Evolutionary conservation across 768 basidiomycete genomes (phyloP).

Genomic region (Austroboletus eburneus): DNA sequence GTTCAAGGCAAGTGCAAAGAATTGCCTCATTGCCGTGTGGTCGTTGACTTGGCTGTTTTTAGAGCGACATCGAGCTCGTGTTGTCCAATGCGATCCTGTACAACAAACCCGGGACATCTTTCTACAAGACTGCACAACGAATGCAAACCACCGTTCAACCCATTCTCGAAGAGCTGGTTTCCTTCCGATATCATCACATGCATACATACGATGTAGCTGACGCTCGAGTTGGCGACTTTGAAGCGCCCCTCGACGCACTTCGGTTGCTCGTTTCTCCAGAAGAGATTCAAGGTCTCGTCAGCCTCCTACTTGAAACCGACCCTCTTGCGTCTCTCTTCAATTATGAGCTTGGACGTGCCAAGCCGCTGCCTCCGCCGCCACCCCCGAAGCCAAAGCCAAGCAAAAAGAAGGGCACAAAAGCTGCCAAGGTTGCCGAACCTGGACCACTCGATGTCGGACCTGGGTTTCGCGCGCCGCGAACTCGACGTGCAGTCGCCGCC

Average conservation of each 20-base stretch:
- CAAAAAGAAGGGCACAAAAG: constrained; percentile 36
- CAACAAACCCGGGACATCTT: constrained; percentile 69
- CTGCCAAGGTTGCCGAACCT: constrained; percentile 17
- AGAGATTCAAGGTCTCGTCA: constrained; percentile 47
- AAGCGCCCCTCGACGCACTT: constrained; percentile 59
- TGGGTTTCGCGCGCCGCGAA: constrained; percentile 48
- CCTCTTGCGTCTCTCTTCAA: constrained; percentile 66
- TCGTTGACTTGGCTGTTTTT: constrained; percentile 1
- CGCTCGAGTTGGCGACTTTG: constrained; percentile 61
- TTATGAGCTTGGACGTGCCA: constrained; percentile 60
- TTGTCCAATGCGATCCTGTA: constrained; percentile 83
- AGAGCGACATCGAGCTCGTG: constrained; percentile 84
- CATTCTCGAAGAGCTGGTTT: constrained; percentile 29
- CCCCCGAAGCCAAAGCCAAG: constrained; percentile 40
- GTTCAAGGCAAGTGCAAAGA: constrained; percentile 53
- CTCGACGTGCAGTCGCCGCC: constrained; percentile 41
- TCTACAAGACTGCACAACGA: constrained; percentile 64
- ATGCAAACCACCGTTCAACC: constrained; percentile 46
- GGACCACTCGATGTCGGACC: constrained; percentile 37
- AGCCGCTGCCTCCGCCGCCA: constrained; percentile 57
- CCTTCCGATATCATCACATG: constrained; percentile 16
- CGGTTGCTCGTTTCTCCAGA: constrained; percentile 53
- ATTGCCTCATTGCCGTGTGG: background rate
- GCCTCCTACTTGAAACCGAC: constrained; percentile 50
- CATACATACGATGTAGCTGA: constrained; percentile 4